Percentiles rank a stretch among this genome's conserved stretches.
Evolutionary conservation across 192 early-diverging fungal genomes (phyloP).

Genomic region (Entomortierella chlamydospora): DNA sequence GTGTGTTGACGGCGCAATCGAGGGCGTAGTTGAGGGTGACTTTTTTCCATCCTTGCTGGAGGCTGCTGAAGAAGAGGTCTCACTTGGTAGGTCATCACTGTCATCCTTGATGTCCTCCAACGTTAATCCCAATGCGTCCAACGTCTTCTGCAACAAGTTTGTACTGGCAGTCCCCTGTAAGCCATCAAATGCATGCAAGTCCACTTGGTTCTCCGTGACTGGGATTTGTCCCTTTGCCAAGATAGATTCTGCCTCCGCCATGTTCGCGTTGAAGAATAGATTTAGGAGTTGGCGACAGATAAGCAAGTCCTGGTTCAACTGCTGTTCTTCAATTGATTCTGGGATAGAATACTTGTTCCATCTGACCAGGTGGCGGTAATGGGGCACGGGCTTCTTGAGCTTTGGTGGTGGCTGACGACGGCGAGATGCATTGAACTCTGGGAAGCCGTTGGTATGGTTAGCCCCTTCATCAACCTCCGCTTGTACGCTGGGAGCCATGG

Average conservation of each 20-base stretch:
- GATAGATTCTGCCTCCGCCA: constrained; percentile 74
- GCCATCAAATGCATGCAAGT: not conserved
- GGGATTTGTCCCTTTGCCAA: constrained; percentile 52
- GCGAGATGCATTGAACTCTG: constrained; percentile 40
- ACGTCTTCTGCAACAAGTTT: constrained; percentile 13
- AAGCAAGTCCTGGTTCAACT: constrained; percentile 68
- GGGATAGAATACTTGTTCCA: constrained; percentile 41
- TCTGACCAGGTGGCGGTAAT: constrained; percentile 53
- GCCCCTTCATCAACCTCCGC: constrained; percentile 11
- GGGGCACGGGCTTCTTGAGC: constrained; percentile 52
- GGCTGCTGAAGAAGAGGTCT: constrained; percentile 20
- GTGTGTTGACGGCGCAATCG: not conserved
- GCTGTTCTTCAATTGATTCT: constrained; percentile 47
- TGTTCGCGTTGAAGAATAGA: constrained; percentile 82
- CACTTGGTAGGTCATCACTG: constrained; percentile 13
- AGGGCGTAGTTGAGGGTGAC: not conserved
- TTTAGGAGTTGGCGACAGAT: constrained; percentile 72
- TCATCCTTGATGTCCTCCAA: not conserved
- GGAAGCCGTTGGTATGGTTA: constrained; percentile 18
- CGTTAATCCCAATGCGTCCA: constrained; percentile 8
- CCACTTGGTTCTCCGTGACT: not conserved
- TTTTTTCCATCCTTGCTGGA: constrained; percentile 14
- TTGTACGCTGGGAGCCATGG: constrained; percentile 47
- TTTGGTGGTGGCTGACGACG: constrained; percentile 51
- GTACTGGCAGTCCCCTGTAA: not conserved